Conservation (phyloP, 1,284 basidiomycete species). For the Phaffia rhodozyma region DNA sequence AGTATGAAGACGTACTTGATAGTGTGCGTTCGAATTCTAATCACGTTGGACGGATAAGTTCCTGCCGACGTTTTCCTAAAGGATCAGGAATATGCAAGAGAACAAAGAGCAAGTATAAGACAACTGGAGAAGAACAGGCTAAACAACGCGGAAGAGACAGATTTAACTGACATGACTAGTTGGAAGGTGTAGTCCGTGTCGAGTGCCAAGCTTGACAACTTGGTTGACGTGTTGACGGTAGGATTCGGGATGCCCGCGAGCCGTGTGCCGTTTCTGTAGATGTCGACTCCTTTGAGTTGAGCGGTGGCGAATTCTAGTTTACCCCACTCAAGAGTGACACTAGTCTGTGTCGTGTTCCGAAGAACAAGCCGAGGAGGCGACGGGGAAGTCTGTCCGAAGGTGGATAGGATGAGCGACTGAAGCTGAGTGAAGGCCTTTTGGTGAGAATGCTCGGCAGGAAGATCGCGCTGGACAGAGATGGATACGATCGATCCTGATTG, state of each 20-base stretch:
- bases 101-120: neutral
- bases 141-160: neutral
- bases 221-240: constrained; percentile 68
- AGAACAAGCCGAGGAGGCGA: constrained; percentile 55
- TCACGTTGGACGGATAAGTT: constrained; percentile 66
- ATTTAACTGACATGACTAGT: constrained; percentile 53
- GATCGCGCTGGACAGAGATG: constrained; percentile 78
- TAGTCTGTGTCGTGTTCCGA: constrained; percentile 89
- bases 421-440: constrained; percentile 68
- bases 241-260: constrained; percentile 74
- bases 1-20: constrained; percentile 43
- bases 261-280: constrained; percentile 78
- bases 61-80: constrained; percentile 63
- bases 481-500: constrained; percentile 91
- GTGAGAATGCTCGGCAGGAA: constrained; percentile 63
- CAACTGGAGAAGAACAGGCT: no score
- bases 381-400: constrained; percentile 58
- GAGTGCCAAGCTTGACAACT: constrained; percentile 75
- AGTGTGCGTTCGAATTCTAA: constrained; percentile 74
- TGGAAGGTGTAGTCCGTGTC: constrained; percentile 87
- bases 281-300: constrained; percentile 71
- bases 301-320: constrained; percentile 69
- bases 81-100: constrained; percentile 1
- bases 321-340: constrained; percentile 85
- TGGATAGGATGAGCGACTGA: constrained; percentile 62